Evolutionary conservation across 2,329 filamentous ascomycete genomes (phyloP), one percentile per base, ranked within the genome.

Genomic region (Teratosphaeria gauchensis): DNA sequence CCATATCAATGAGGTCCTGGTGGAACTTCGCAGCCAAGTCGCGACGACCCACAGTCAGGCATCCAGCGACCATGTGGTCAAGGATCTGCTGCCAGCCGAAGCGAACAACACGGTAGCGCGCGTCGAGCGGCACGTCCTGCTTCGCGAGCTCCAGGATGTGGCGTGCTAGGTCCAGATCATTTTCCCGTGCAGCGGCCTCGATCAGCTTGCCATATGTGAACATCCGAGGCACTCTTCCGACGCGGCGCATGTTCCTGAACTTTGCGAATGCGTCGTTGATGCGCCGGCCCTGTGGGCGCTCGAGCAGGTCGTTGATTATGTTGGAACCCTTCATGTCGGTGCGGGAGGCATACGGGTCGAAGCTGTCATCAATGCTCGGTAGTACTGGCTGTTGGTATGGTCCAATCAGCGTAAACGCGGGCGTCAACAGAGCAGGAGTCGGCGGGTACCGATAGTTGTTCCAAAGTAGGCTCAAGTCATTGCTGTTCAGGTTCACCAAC

Each of bases 181-280:
- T 84, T 69, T 92, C 90, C 57, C 92, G 90, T 62, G 92, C 92
- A 63, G 92, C 92, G 59, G 90, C 89, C 54, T 88, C 86, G 69
- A 99, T 96, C 64, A 99, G 80, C 81, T 96, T 97, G 55, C 92
- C 91, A 68, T 97, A 96, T 1, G 92, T 96, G 73, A 96, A 94
- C 77, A 97, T 97, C 61, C 92, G 86, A 56, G 92, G 91, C 72
- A 96, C 91, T 70, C 91, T 87, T 63, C 92, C 92, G 69, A 89
- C 84, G 60, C 92, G 90, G 63, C 94, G 91, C 79, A 96, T 96
- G 76, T 95, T 96, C 72, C 87, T 89, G 76, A 97, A 90, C 66
- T 90, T 88, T 63, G 80, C 81, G 62, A 97, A 77, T 38, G 91
- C 90, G 64, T 96, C 90, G 63, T 87, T 87, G 61, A 96, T 80